phyloP scores from a whole-genome alignment of 352 stramenopile species.

The Phytophthora multivora region DNA sequence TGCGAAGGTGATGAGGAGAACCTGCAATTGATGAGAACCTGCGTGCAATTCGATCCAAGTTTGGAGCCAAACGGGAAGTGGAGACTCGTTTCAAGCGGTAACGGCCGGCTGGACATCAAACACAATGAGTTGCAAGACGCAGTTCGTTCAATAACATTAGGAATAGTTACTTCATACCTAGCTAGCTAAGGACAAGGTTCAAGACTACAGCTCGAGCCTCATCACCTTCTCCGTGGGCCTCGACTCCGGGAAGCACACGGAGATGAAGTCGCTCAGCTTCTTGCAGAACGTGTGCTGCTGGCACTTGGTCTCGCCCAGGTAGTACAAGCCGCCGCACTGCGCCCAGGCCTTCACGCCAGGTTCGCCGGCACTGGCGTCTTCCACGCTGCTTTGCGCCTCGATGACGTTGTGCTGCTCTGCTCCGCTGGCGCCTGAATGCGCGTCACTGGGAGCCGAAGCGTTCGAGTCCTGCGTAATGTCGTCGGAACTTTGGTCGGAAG shows the following conservation, averaged over 20 bases:
- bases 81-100: not conserved
- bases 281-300: conserved; percentile 33
- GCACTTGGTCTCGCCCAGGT: conserved; percentile 33
- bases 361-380: conserved; percentile 2
- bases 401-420: conserved; percentile 1
- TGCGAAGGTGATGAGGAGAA: not conserved
- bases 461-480: conserved; percentile 22
- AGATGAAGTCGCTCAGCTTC: conserved; percentile 37
- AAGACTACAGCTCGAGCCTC: conserved; percentile 26
- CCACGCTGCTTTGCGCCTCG: conserved; percentile 3
- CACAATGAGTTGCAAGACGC: not conserved
- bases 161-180: conserved; percentile 27
- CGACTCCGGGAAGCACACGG: conserved; percentile 37
- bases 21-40: too few species aligned
- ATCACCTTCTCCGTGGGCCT: conserved; percentile 32
- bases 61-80: conserved; percentile 19
- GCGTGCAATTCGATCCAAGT: not conserved
- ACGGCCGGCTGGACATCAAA: not conserved
- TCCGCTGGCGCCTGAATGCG: not conserved
- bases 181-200: not conserved
- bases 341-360: conserved; percentile 27
- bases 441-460: conserved; percentile 1
- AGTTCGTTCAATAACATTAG: conserved; percentile 37
- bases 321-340: conserved; percentile 37
- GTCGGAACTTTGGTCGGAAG: not conserved